These are phyloP conservation scores for Cantharellus anzutake DNA, from an alignment of 768 basidiomycete genomes.

Conservation along the genomic window DNA sequence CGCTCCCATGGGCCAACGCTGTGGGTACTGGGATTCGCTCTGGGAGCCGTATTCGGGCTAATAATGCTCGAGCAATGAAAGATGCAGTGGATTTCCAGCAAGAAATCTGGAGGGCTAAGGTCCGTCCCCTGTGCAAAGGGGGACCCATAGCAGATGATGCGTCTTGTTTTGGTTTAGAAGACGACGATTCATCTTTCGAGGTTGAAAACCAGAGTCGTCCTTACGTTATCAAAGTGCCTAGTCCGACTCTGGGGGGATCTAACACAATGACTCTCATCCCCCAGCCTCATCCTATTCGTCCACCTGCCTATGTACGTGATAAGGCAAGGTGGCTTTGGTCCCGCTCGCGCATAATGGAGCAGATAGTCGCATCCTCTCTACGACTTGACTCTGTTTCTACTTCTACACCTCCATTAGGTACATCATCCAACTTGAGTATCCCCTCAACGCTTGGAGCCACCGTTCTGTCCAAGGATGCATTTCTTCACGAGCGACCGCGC, in stretches of 20 bases:
- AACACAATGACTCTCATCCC: background rate
- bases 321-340: background rate
- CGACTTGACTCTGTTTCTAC: background rate
- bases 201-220: background rate
- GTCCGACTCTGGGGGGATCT: background rate
- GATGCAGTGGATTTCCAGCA: constrained; percentile 54
- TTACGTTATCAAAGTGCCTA: background rate
- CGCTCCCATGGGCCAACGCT: constrained; percentile 51
- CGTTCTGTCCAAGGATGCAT: background rate
- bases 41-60: constrained; percentile 13
- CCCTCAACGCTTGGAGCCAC: background rate
- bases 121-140: background rate
- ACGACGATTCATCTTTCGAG: background rate
- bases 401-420: background rate
- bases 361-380: background rate
- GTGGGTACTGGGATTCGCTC: constrained; percentile 25
- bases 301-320: background rate
- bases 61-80: constrained; percentile 34
- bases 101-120: constrained; percentile 29
- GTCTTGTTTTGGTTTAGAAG: background rate
- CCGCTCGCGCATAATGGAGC: background rate
- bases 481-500: background rate
- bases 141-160: background rate
- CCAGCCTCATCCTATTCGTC: background rate
- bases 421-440: background rate